phyloP scores from a whole-genome alignment of 805 yeast genomes.

The Metschnikowia matae region DNA sequence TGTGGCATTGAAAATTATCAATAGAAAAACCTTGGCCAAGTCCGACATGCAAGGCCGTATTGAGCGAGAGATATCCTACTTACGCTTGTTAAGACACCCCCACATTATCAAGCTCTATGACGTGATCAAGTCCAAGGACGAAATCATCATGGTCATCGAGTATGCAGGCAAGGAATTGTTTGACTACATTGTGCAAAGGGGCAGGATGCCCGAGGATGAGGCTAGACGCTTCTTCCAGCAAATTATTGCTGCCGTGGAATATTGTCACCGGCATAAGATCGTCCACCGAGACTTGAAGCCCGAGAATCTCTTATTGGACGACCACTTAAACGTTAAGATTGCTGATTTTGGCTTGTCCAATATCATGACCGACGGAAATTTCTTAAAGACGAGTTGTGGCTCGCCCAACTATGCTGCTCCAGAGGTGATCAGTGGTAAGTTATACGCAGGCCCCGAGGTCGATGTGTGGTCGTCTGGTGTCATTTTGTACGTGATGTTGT shows the following conservation, averaged over 20 bases:
- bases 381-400: slow-evolving; percentile 91
- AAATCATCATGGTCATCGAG: slow-evolving; percentile 95
- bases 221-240: slow-evolving; percentile 94
- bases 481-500: slow-evolving; percentile 88
- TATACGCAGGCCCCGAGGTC: slow-evolving; percentile 97
- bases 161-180: slow-evolving; percentile 95
- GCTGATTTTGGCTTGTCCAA: slow-evolving; percentile 95
- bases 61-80: slow-evolving; percentile 89
- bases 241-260: slow-evolving; percentile 92
- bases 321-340: slow-evolving; percentile 85
- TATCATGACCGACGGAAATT: slow-evolving; percentile 97
- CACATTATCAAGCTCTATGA: slow-evolving; percentile 94
- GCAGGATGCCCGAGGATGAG: slow-evolving; percentile 87
- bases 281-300: slow-evolving; percentile 97
- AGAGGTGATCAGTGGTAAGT: slow-evolving; percentile 89
- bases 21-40: slow-evolving; percentile 86
- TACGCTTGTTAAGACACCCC: slow-evolving; percentile 86
- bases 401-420: slow-evolving; percentile 98
- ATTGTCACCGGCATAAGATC: slow-evolving; percentile 93
- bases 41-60: slow-evolving; percentile 96
- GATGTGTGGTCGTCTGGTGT: slow-evolving; percentile 99
- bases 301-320: slow-evolving; percentile 85
- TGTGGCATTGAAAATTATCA: slow-evolving; percentile 90
- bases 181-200: slow-evolving; percentile 92
- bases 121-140: slow-evolving; percentile 92